These are phyloP conservation scores for Rhytidhysteron rufulum DNA, from an alignment of 2,329 filamentous ascomycete species.

Conservation along the genomic window DNA sequence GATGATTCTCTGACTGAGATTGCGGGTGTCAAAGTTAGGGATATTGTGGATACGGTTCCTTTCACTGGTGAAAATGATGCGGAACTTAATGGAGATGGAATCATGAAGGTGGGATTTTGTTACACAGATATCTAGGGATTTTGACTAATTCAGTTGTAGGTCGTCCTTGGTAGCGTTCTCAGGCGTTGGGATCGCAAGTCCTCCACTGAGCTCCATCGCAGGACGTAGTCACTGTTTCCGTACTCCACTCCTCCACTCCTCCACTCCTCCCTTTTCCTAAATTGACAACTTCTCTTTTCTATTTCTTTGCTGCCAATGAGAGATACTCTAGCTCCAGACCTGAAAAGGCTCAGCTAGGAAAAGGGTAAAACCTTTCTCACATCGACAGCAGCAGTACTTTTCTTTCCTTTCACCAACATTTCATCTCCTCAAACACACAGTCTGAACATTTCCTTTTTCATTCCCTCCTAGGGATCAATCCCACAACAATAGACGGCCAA, in stretches of 20 bases:
- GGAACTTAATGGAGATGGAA: constrained; percentile 61
- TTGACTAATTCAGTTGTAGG: constrained; percentile 17
- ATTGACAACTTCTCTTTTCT: neutral
- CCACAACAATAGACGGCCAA: too few relatives aligned
- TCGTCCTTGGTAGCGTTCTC: constrained; percentile 74
- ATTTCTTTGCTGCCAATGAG: too few relatives aligned
- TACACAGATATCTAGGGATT: neutral
- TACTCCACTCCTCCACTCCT: neutral
- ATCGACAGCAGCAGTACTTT: too few relatives aligned
- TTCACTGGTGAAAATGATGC: constrained; percentile 55
- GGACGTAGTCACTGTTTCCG: neutral
- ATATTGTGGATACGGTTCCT: constrained; percentile 89
- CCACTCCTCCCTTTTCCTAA: neutral
- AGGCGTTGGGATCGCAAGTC: constrained; percentile 57
- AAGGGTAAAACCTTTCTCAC: too few relatives aligned
- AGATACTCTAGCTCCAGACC: too few relatives aligned
- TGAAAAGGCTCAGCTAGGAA: too few relatives aligned
- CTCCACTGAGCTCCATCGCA: constrained; percentile 31
- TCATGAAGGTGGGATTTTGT: constrained; percentile 61
- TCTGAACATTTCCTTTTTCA: too few relatives aligned
- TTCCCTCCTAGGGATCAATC: too few relatives aligned
- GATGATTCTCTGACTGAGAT: constrained; percentile 67
- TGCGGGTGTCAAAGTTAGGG: constrained; percentile 58
- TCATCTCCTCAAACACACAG: too few relatives aligned
- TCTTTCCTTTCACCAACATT: too few relatives aligned